These are phyloP conservation scores for Fusarium sp. DNA, from an alignment of 2,329 filamentous ascomycete species.

Conservation along the genomic window DNA sequence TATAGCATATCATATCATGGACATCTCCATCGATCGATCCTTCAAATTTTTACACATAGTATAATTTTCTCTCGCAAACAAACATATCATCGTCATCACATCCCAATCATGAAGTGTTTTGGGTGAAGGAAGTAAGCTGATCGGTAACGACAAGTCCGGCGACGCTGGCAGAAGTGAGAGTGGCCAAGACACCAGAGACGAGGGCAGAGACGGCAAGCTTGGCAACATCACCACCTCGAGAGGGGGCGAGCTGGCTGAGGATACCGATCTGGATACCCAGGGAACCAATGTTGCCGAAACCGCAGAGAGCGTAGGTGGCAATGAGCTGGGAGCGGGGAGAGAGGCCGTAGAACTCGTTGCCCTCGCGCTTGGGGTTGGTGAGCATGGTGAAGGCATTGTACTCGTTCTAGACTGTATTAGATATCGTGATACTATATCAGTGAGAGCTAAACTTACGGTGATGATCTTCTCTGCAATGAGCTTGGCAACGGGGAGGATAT, in stretches of 20 bases:
- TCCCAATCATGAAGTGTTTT: conserved; percentile 4
- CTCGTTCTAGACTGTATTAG: conserved; percentile 70
- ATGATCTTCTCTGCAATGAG: conserved; percentile 90
- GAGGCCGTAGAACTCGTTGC: conserved; percentile 67
- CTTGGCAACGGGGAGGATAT: conserved; percentile 78
- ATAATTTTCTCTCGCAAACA: conserved; percentile 14
- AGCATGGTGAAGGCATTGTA: conserved; percentile 78
- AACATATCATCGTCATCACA: conserved; percentile 1
- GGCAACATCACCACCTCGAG: conserved; percentile 80
- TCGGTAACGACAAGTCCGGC: conserved; percentile 80
- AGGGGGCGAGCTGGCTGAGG: conserved; percentile 82
- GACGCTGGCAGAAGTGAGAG: conserved; percentile 81
- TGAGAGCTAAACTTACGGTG: conserved; percentile 69
- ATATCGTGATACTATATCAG: too few relatives aligned
- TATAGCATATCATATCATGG: conserved; percentile 27
- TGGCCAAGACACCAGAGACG: conserved; percentile 81
- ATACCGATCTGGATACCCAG: conserved; percentile 93
- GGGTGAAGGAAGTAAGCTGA: conserved; percentile 48
- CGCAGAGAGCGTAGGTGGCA: conserved; percentile 86
- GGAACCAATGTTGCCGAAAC: conserved; percentile 88
- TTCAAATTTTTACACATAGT: conserved; percentile 1
- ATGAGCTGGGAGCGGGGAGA: conserved; percentile 81
- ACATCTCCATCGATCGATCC: conserved; percentile 25
- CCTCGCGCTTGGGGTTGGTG: conserved; percentile 63
- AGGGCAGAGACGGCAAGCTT: conserved; percentile 82